These are phyloP conservation scores for Aquilaria yunnanensis DNA, from an alignment of 345 rosid genomes.

Conservation along the genomic window DNA sequence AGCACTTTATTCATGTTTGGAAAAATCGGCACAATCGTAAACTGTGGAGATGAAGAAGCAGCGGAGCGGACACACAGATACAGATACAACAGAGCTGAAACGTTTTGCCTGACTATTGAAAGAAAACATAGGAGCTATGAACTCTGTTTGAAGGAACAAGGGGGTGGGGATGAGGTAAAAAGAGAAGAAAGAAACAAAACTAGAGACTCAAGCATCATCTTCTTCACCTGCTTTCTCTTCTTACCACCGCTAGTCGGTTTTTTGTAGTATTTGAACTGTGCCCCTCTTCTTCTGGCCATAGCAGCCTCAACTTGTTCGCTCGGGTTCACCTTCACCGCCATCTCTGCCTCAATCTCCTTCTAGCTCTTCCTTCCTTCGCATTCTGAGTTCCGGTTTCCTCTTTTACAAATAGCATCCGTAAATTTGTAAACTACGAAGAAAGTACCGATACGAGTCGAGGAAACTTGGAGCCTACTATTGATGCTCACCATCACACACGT, in stretches of 20 bases:
- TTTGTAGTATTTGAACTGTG: conserved; percentile 21
- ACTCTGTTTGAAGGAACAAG: not conserved
- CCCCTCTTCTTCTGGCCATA: conserved; percentile 7
- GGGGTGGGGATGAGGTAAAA: not conserved
- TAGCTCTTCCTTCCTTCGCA: conserved; percentile 9
- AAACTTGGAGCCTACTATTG: too few species aligned
- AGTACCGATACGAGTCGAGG: too few species aligned
- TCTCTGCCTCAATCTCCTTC: not conserved
- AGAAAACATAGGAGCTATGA: too few species aligned
- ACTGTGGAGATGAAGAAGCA: too few species aligned
- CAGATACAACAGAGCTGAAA: too few species aligned
- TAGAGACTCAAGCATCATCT: conserved; percentile 23
- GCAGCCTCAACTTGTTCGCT: not conserved
- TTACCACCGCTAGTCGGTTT: conserved; percentile 34
- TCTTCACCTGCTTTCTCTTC: conserved; percentile 38
- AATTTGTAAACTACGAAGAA: too few species aligned
- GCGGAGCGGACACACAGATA: too few species aligned
- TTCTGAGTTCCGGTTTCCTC: not conserved
- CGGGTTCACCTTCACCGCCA: conserved; percentile 1
- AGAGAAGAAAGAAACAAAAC: conserved; percentile 8
- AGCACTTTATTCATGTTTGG: too few species aligned
- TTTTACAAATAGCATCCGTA: too few species aligned
- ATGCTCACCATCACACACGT: too few species aligned
- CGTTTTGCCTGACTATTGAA: too few species aligned
- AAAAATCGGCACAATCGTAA: too few species aligned